Evolutionary conservation across 192 early-diverging fungal genomes (phyloP).

Genomic region (Entomortierella beljakovae): DNA sequence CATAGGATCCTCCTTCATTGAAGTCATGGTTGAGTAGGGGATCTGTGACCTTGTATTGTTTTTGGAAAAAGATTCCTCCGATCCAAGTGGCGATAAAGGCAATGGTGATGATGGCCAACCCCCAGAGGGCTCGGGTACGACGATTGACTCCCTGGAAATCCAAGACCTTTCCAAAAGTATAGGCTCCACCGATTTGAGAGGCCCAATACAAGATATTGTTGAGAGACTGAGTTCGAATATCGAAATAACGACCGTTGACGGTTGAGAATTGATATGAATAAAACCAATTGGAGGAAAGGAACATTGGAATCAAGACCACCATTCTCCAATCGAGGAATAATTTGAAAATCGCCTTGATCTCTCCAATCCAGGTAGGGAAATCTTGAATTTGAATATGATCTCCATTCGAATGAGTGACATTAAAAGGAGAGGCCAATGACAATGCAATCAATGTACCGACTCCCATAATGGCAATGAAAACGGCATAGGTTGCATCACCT

Average conservation of each 20-base stretch:
- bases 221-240: conserved; percentile 71
- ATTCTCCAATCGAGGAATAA: conserved; percentile 75
- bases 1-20: conserved; percentile 9
- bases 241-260: conserved; percentile 72
- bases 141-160: conserved; percentile 65
- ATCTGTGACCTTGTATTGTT: conserved; percentile 41
- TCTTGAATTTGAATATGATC: conserved; percentile 70
- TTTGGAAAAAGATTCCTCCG: conserved; percentile 67
- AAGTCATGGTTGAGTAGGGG: conserved; percentile 1
- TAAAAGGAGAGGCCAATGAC: conserved; percentile 58
- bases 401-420: conserved; percentile 75
- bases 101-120: conserved; percentile 58
- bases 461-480: conserved; percentile 75
- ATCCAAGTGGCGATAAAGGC: conserved; percentile 71
- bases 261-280: conserved; percentile 73
- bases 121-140: conserved; percentile 69
- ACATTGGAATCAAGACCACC: conserved; percentile 74
- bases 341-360: conserved; percentile 59
- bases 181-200: conserved; percentile 76
- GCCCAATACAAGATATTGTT: conserved; percentile 81
- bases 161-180: conserved; percentile 68
- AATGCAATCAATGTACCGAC: conserved; percentile 67
- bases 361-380: conserved; percentile 69
- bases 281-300: conserved; percentile 81
- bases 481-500: conserved; percentile 75